Evolutionary conservation across 2,329 filamentous ascomycete genomes (phyloP), one percentile per base, ranked within the genome.

Genomic region (Exophiala xenobiotica): DNA sequence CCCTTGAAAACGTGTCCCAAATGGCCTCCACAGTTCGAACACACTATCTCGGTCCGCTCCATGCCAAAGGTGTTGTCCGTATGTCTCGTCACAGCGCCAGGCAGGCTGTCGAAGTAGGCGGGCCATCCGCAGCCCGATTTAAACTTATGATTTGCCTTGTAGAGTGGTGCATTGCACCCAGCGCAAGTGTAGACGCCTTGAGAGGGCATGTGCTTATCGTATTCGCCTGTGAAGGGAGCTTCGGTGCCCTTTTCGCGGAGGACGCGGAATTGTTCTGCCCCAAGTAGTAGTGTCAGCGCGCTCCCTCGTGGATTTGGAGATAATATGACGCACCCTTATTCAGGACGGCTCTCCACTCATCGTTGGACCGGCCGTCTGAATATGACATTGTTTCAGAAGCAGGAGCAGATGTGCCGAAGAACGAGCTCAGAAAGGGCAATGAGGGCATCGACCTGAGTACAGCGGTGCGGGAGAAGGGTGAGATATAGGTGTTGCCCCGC

Each of bases 51-150:
- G 11, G 84, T 96, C 60, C 93, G 78, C 65, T 78, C 68, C 88
- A 96, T 95, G 40, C 92, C 92, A 45, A 90, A 79, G 0, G 83
- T 77, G 41, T 72, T 75, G 70, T 99, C 93, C 58, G 83, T 82
- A 65, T 92, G 86, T 56, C 92, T 79, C 27, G 82, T 88, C 9
- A 99, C 90, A 1, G 92, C 92, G 2, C 90, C 91, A 0, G 93
- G 92, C 45, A 99, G 82, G 60, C 87, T 92, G 71, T 99, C 93
- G 68, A 92, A 99, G 73, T 97, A 99, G 9, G 93, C 93, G 0
- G 93, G 93, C 93, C 93, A 99, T 55, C 93, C 93, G 71, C 93
- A 99, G 35, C 90, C 90, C 14, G 88, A 95, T 70, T 88, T 88
- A 80, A 99, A 99, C 71, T 99, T 99, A 73, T 96, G 91, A 57